Percentiles rank a stretch among this genome's conserved stretches.
Evolutionary conservation across 2,329 filamentous ascomycete genomes (phyloP).

Genomic region (Penicillium griseofulvum): DNA sequence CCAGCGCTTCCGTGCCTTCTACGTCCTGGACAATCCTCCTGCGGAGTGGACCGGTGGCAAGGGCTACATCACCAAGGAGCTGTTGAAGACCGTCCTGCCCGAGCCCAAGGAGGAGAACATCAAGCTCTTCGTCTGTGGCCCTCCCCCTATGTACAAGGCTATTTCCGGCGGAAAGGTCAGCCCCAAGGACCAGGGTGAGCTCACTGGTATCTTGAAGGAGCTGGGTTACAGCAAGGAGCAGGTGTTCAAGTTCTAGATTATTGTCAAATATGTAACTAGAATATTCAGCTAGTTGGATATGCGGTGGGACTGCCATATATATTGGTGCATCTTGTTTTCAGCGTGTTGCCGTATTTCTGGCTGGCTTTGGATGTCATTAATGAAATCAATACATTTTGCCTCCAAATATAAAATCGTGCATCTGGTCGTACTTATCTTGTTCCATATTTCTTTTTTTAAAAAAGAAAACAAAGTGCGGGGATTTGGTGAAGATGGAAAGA

Average conservation of each 20-base stretch:
- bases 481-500: background rate
- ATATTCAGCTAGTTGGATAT: slow-evolving; percentile 8
- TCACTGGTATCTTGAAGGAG: slow-evolving; percentile 76
- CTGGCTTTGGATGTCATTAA: slow-evolving; percentile 4
- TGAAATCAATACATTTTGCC: background rate
- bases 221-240: slow-evolving; percentile 83
- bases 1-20: slow-evolving; percentile 92
- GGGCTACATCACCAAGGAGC: slow-evolving; percentile 83
- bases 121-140: slow-evolving; percentile 96
- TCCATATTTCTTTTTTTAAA: no score
- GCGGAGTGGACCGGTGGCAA: slow-evolving; percentile 73
- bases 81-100: slow-evolving; percentile 90
- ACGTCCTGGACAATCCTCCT: slow-evolving; percentile 81
- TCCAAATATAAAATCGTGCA: background rate
- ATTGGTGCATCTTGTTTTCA: slow-evolving; percentile 19
- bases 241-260: slow-evolving; percentile 84
- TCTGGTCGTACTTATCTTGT: background rate
- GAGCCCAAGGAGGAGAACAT: slow-evolving; percentile 89
- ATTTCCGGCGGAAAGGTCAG: slow-evolving; percentile 87
- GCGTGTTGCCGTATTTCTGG: slow-evolving; percentile 6
- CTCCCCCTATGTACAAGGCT: slow-evolving; percentile 88
- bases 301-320: slow-evolving; percentile 9
- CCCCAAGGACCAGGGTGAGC: slow-evolving; percentile 90
- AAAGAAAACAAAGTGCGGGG: no score
- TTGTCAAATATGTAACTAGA: slow-evolving; percentile 18